phyloP scores from a whole-genome alignment of 75 land plant species.

The Picea sitchensis region DNA sequence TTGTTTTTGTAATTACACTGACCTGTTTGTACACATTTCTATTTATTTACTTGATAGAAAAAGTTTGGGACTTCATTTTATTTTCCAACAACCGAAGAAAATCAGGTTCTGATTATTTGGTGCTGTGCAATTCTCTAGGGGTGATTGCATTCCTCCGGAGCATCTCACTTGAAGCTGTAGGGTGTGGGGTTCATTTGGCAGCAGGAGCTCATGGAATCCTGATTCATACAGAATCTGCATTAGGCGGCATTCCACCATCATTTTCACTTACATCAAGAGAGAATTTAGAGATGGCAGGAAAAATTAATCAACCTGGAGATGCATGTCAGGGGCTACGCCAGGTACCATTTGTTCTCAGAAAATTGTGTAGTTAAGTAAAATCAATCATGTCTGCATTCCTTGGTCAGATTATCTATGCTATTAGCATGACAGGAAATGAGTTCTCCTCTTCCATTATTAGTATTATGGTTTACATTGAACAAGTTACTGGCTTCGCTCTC shows the following conservation, averaged over 20 bases:
- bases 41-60: background rate
- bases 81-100: background rate
- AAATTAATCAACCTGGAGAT: conserved; percentile 68
- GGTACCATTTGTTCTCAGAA: conserved; percentile 27
- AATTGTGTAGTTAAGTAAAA: background rate
- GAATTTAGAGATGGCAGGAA: conserved; percentile 25
- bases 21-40: background rate
- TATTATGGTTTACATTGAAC: background rate
- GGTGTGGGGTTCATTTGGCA: conserved; percentile 84
- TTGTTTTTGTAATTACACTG: background rate
- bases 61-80: background rate
- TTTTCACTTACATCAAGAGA: conserved; percentile 16
- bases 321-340: conserved; percentile 76
- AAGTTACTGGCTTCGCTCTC: background rate
- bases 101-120: background rate
- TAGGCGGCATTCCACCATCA: conserved; percentile 41
- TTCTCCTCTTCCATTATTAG: background rate
- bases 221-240: conserved; percentile 66
- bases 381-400: background rate
- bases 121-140: conserved; percentile 37
- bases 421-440: background rate
- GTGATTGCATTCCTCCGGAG: conserved; percentile 74
- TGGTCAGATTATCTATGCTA: background rate
- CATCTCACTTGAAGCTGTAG: conserved; percentile 83
- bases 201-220: conserved; percentile 89